phyloP scores from a whole-genome alignment of 208 protist genomes.

The Acanthamoeba lenticulata region DNA sequence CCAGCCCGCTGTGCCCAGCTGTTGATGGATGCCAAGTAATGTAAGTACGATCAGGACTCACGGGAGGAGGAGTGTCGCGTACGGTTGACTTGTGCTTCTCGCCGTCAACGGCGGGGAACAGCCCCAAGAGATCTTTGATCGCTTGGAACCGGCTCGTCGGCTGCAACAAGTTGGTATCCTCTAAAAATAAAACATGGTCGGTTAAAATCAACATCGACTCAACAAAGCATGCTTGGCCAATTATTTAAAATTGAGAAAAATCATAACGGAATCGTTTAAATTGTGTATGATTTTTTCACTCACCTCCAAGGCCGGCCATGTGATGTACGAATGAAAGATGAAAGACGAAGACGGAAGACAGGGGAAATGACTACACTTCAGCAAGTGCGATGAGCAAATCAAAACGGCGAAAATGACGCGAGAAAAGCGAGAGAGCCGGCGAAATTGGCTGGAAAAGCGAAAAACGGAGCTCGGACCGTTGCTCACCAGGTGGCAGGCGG shows the following conservation, averaged over 20 bases:
- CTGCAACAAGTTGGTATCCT: not conserved
- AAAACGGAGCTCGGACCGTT: not conserved
- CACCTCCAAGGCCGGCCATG: too few relatives aligned
- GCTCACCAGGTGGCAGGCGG: too few relatives aligned
- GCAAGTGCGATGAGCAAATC: not conserved
- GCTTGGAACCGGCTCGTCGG: not conserved
- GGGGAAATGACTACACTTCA: too few relatives aligned
- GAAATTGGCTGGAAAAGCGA: too few relatives aligned
- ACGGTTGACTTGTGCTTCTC: conserved; percentile 26
- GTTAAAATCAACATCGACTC: not conserved
- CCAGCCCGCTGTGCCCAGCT: conserved; percentile 9
- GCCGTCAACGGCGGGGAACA: not conserved
- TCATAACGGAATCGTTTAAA: not conserved
- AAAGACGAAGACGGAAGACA: too few relatives aligned
- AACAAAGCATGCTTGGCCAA: not conserved
- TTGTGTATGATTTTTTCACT: too few relatives aligned
- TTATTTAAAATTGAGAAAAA: not conserved
- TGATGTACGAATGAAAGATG: too few relatives aligned
- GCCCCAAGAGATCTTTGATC: not conserved
- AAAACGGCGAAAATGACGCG: not conserved
- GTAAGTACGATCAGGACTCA: too few relatives aligned
- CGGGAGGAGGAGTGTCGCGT: not conserved
- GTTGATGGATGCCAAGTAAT: too few relatives aligned
- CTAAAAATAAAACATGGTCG: not conserved
- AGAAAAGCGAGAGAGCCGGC: too few relatives aligned